A percentile compares a stretch with the other conserved stretches of the same genome.
phyloP scores from a whole-genome alignment of 192 early-diverging fungal genomes.

The Kappamyces sp. region DNA sequence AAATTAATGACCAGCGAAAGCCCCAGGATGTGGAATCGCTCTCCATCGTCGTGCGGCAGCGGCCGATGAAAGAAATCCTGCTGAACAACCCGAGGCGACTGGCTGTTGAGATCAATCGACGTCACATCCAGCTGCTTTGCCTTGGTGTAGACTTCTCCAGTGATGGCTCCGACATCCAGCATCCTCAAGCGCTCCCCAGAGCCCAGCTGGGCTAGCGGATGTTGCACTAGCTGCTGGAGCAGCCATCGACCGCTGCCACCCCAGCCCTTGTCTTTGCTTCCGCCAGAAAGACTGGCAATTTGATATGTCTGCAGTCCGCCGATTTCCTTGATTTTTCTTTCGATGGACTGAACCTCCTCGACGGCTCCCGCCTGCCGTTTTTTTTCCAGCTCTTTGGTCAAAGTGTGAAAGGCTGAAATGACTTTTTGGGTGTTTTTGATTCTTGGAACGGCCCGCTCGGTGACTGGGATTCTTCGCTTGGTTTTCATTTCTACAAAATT shows the following conservation, averaged over 20 bases:
- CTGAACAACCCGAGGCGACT: slow-evolving; percentile 59
- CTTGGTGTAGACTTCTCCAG: slow-evolving; percentile 66
- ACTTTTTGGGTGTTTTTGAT: background rate
- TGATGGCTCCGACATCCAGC: slow-evolving; percentile 81
- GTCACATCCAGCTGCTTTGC: slow-evolving; percentile 66
- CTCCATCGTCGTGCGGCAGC: slow-evolving; percentile 26
- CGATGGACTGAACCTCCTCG: background rate
- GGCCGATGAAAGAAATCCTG: slow-evolving; percentile 82
- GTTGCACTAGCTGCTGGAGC: slow-evolving; percentile 49
- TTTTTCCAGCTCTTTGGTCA: slow-evolving; percentile 5
- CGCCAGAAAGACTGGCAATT: slow-evolving; percentile 71
- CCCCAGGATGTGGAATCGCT: slow-evolving; percentile 70
- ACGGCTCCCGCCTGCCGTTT: background rate
- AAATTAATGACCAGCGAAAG: slow-evolving; percentile 86
- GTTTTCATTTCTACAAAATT: too few species aligned
- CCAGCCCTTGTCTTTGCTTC: slow-evolving; percentile 73
- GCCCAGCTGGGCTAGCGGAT: slow-evolving; percentile 9
- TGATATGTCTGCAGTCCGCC: slow-evolving; percentile 89
- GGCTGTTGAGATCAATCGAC: slow-evolving; percentile 85
- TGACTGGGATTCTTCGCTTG: too few species aligned
- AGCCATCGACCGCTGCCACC: slow-evolving; percentile 78
- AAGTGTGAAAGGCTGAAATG: slow-evolving; percentile 12
- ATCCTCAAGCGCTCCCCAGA: slow-evolving; percentile 42
- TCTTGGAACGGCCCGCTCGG: too few species aligned
- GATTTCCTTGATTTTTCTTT: slow-evolving; percentile 53